These are phyloP conservation scores for Plantago rigida DNA, from an alignment of 305 asterid species.

Conservation along the genomic window DNA sequence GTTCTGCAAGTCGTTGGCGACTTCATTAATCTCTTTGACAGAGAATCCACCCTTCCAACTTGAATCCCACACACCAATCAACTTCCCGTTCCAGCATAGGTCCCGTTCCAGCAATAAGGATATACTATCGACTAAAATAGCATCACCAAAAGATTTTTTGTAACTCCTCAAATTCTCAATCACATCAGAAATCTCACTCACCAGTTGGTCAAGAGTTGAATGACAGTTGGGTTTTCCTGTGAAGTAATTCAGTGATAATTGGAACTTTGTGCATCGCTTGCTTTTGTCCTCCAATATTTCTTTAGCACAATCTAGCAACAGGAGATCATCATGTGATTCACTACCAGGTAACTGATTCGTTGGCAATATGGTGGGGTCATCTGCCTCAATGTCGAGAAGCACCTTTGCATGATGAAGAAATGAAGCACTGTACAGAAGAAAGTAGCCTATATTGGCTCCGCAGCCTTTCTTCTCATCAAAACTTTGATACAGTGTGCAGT, in stretches of 20 bases:
- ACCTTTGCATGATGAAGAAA: constrained; percentile 41
- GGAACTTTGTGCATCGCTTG: constrained; percentile 22
- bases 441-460: constrained; percentile 24
- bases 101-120: constrained; percentile 37
- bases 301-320: constrained; percentile 48
- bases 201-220: constrained; percentile 37
- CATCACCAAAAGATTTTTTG: constrained; percentile 24
- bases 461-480: constrained; percentile 21
- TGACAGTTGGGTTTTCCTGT: constrained; percentile 20
- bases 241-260: constrained; percentile 20
- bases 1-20: constrained; percentile 44
- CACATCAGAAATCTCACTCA: constrained; percentile 38
- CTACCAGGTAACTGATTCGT: constrained; percentile 13
- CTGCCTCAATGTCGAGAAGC: constrained; percentile 31
- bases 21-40: constrained; percentile 41
- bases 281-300: constrained; percentile 49
- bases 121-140: constrained; percentile 33
- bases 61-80: constrained; percentile 47
- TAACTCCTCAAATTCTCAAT: constrained; percentile 41
- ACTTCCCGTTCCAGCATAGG: constrained; percentile 38
- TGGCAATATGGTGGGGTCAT: constrained; percentile 19
- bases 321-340: constrained; percentile 29
- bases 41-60: constrained; percentile 52
- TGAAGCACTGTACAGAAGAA: constrained; percentile 39
- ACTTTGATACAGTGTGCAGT: constrained; percentile 1